Conservation (phyloP, 306 rosid species). For the Mimosa bimucronata region DNA sequence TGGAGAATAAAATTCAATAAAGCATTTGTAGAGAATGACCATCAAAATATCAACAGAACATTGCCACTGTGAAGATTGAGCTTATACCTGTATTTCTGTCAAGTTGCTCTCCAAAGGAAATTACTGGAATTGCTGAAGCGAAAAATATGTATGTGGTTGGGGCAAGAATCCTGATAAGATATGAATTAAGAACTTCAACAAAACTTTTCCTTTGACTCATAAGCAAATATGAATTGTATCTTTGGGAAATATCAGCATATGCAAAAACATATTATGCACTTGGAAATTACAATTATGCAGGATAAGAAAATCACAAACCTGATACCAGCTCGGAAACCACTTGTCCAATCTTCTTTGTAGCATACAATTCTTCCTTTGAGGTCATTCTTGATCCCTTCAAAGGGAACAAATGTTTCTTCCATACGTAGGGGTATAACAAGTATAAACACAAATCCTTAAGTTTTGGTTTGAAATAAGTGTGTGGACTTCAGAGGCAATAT, state of each 20-base stretch:
- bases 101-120: constrained; percentile 92
- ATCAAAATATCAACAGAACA: constrained; percentile 33
- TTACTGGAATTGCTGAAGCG: constrained; percentile 90
- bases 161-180: constrained; percentile 71
- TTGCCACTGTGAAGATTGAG: constrained; percentile 25
- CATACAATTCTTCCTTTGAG: constrained; percentile 75
- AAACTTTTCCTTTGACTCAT: constrained; percentile 7
- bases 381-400: constrained; percentile 80
- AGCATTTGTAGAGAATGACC: constrained; percentile 38
- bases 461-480: constrained; percentile 34
- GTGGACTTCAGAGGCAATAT: constrained; percentile 54
- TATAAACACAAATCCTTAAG: constrained; percentile 11
- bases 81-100: constrained; percentile 69
- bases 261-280: background rate
- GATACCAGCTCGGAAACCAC: constrained; percentile 72
- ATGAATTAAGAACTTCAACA: constrained; percentile 13
- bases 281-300: background rate
- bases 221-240: constrained; percentile 1
- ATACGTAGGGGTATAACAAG: constrained; percentile 44
- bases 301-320: constrained; percentile 55
- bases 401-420: constrained; percentile 96
- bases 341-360: constrained; percentile 85
- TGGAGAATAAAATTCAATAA: constrained; percentile 38
- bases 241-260: background rate
- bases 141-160: constrained; percentile 91